phyloP scores from a whole-genome alignment of 1,139 yeast species.

The Hanseniaspora uvarum region DNA sequence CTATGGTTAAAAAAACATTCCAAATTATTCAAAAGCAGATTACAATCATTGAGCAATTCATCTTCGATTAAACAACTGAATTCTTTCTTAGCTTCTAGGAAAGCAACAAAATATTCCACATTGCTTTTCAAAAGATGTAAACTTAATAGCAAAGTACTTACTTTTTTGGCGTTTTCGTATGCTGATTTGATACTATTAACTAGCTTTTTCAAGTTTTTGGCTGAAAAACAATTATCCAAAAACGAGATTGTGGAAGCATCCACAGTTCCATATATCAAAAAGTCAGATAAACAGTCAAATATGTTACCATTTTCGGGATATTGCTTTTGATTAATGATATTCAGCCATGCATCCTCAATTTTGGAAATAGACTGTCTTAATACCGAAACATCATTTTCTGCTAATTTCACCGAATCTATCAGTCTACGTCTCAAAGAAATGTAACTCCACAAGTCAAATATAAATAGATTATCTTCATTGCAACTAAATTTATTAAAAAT shows the following conservation, averaged over 20 bases:
- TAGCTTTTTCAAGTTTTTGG: conserved; percentile 50
- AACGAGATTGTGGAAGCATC: conserved; percentile 40
- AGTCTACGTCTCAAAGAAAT: background rate
- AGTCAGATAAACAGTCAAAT: conserved; percentile 18
- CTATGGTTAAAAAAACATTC: background rate
- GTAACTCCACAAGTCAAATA: background rate
- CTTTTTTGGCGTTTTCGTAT: background rate
- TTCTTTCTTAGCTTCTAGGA: background rate
- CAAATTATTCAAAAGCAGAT: background rate
- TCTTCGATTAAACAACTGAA: background rate
- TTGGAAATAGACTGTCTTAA: background rate
- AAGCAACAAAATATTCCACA: background rate
- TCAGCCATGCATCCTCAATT: background rate
- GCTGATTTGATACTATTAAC: background rate
- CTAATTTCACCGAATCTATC: background rate
- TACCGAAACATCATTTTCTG: background rate
- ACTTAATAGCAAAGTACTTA: background rate
- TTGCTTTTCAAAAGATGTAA: background rate
- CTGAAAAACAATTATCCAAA: conserved; percentile 44
- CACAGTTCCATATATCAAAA: conserved; percentile 23
- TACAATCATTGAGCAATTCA: background rate
- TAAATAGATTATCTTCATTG: background rate
- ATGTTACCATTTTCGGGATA: background rate
- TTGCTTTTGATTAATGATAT: background rate
- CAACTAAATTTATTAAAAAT: background rate